Conservation (phyloP, 2,329 filamentous ascomycete genomes). For the Dendrostoma leiphaemia region DNA sequence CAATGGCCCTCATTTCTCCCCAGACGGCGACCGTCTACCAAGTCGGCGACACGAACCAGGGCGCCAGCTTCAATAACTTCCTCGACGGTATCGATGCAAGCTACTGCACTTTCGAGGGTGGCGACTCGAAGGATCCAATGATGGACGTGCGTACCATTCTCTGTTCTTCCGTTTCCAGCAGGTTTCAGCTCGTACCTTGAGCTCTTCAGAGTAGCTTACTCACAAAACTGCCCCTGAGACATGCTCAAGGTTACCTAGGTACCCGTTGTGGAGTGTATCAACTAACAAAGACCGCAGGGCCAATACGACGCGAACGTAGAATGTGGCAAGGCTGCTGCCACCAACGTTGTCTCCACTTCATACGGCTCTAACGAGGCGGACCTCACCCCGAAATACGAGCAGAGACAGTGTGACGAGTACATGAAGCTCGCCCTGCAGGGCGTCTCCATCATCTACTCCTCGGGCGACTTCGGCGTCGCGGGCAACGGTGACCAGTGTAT, state of each 20-base stretch:
- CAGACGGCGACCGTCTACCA: slow-evolving; percentile 50
- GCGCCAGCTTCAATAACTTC: slow-evolving; percentile 26
- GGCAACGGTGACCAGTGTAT: slow-evolving; percentile 37
- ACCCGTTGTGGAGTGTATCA: no score
- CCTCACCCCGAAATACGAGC: slow-evolving; percentile 44
- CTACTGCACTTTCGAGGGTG: slow-evolving; percentile 43
- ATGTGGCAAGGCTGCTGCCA: slow-evolving; percentile 42
- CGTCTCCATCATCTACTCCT: slow-evolving; percentile 48
- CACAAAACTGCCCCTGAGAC: no score
- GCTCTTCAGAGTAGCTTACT: no score
- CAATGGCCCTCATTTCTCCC: slow-evolving; percentile 49
- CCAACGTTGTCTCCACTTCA: slow-evolving; percentile 54
- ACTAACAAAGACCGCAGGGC: no score
- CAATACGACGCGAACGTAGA: slow-evolving; percentile 36
- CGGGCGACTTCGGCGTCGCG: slow-evolving; percentile 48
- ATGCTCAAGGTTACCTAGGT: no score
- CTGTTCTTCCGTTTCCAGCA: no score
- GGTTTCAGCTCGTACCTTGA: no score
- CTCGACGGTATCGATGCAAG: slow-evolving; percentile 42
- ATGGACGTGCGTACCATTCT: no score
- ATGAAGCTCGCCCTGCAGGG: slow-evolving; percentile 56
- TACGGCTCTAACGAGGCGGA: slow-evolving; percentile 54
- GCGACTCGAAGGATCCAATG: slow-evolving; percentile 34
- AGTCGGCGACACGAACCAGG: slow-evolving; percentile 33
- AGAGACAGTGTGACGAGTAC: slow-evolving; percentile 54